These are phyloP conservation scores for Moricandia arvensis DNA, from an alignment of 345 rosid genomes.

Conservation along the genomic window DNA sequence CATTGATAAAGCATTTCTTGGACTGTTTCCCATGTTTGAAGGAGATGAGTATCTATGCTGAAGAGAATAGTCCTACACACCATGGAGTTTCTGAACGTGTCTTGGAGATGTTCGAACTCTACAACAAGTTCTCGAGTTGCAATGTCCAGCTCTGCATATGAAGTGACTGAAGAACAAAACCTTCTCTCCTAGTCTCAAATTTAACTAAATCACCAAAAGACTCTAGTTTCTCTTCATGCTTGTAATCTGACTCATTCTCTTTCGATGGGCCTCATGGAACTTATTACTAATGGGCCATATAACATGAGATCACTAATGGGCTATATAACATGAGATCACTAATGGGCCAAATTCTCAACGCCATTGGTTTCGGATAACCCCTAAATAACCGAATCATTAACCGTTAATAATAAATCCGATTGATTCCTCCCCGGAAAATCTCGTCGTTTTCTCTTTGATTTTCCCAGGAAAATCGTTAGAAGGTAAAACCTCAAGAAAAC, in stretches of 20 bases:
- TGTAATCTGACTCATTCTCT: not conserved
- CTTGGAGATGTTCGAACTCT: not conserved
- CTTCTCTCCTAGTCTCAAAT: not conserved
- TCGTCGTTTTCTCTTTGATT: constrained; percentile 3
- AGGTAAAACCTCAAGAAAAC: constrained; percentile 21
- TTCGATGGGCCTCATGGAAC: not conserved
- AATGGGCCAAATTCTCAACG: not conserved
- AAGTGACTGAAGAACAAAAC: not conserved
- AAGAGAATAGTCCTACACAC: not conserved
- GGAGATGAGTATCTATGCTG: not conserved
- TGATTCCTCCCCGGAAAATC: not conserved
- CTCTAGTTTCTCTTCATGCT: not conserved
- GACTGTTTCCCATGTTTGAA: not conserved
- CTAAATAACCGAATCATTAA: constrained; percentile 29
- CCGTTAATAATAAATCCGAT: not conserved
- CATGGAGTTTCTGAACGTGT: not conserved
- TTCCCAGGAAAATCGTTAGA: constrained; percentile 11
- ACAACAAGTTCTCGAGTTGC: not conserved
- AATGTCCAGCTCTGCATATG: not conserved
- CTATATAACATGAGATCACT: too few relatives aligned
- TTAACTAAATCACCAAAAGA: not conserved
- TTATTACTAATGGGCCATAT: not conserved
- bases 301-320: not conserved
- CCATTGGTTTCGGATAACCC: constrained; percentile 26
- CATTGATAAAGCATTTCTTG: constrained; percentile 3